phyloP scores from a whole-genome alignment of 352 stramenopile genomes.

The Phytophthora litchii region DNA sequence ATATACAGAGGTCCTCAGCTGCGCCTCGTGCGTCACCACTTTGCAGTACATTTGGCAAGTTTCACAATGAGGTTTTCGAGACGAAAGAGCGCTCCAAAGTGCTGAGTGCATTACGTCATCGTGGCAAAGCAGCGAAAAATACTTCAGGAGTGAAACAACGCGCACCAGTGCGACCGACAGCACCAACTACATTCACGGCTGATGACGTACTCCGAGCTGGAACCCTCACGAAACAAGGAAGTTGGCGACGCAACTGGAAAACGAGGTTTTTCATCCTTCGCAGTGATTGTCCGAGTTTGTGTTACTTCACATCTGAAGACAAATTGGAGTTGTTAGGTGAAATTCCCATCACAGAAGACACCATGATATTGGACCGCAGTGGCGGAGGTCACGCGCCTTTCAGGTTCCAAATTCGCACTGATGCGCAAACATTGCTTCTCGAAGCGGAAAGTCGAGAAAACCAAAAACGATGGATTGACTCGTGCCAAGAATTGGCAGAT shows the following conservation, averaged over 20 bases:
- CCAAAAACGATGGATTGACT: slow-evolving; percentile 74
- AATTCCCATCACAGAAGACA: slow-evolving; percentile 74
- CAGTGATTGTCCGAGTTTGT: slow-evolving; percentile 72
- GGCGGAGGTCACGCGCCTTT: slow-evolving; percentile 57
- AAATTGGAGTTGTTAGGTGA: slow-evolving; percentile 80
- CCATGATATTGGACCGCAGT: slow-evolving; percentile 76
- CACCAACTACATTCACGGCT: slow-evolving; percentile 68
- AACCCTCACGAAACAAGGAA: slow-evolving; percentile 78
- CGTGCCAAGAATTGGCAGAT: slow-evolving; percentile 71
- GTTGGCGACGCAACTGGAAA: slow-evolving; percentile 89
- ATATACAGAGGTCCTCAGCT: slow-evolving; percentile 13
- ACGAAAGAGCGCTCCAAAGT: slow-evolving; percentile 80
- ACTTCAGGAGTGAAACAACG: slow-evolving; percentile 27
- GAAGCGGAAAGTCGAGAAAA: slow-evolving; percentile 71
- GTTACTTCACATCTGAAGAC: slow-evolving; percentile 86
- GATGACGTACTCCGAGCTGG: slow-evolving; percentile 68
- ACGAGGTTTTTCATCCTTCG: slow-evolving; percentile 83
- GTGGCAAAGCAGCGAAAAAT: slow-evolving; percentile 45
- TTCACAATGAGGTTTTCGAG: slow-evolving; percentile 79
- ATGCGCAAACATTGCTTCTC: slow-evolving; percentile 59
- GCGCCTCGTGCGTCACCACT: slow-evolving; percentile 32
- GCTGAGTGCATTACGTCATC: slow-evolving; percentile 75
- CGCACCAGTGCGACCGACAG: slow-evolving; percentile 4
- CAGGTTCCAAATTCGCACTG: slow-evolving; percentile 72
- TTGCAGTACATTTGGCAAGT: slow-evolving; percentile 68